A percentile compares a stretch with the other conserved stretches of the same genome.
phyloP scores from a whole-genome alignment of 106 monocot genomes.

The Cymbidium sinense region DNA sequence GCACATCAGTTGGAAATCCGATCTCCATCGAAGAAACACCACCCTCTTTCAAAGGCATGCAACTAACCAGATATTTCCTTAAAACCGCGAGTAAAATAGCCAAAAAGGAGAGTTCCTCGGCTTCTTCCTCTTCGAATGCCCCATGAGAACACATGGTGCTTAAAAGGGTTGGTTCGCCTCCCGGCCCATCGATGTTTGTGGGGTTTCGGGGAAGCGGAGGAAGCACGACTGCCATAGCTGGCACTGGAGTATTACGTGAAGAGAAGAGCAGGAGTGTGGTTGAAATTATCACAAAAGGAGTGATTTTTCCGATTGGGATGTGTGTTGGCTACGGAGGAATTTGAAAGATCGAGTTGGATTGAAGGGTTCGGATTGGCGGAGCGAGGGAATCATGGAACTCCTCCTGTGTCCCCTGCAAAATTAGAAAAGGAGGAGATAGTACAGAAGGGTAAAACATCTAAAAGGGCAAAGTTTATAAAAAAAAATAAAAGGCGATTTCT shows the following conservation, averaged over 20 bases:
- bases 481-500: not conserved
- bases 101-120: slow-evolving; percentile 34
- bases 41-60: slow-evolving; percentile 19
- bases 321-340: no score
- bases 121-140: slow-evolving; percentile 14
- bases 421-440: not conserved
- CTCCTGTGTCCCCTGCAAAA: not conserved
- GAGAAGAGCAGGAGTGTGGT: no score
- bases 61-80: slow-evolving; percentile 37
- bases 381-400: not conserved
- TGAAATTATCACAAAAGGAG: not conserved
- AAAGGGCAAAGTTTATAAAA: not conserved
- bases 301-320: not conserved
- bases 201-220: slow-evolving; percentile 17
- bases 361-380: not conserved
- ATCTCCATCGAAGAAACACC: slow-evolving; percentile 25
- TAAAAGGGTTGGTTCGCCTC: slow-evolving; percentile 23
- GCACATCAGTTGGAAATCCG: slow-evolving; percentile 18
- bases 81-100: slow-evolving; percentile 35
- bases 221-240: slow-evolving; percentile 41
- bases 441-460: not conserved
- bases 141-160: slow-evolving; percentile 2
- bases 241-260: slow-evolving; percentile 15
- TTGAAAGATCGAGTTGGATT: not conserved
- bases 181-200: slow-evolving; percentile 6